These are phyloP conservation scores for Brettanomyces custersianus DNA, from an alignment of 805 yeast genomes.

Conservation along the genomic window DNA sequence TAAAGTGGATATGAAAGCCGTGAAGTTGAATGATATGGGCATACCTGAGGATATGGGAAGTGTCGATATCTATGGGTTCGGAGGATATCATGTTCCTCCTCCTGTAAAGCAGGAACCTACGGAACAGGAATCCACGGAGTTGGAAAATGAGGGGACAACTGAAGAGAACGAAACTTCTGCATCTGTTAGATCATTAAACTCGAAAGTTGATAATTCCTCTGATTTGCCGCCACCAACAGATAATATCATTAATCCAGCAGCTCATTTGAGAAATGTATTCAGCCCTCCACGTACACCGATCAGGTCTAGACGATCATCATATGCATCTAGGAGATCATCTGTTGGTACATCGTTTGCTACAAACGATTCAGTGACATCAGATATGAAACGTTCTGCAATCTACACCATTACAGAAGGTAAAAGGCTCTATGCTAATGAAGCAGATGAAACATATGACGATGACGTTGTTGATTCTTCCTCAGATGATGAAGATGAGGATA, in stretches of 20 bases:
- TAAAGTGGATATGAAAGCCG: too few species aligned
- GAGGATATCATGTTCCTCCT: conserved; percentile 23
- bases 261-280: conserved; percentile 19
- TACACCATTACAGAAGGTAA: conserved; percentile 18
- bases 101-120: conserved; percentile 3
- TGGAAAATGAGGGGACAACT: background rate
- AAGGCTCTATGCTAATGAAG: conserved; percentile 20
- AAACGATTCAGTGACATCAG: conserved; percentile 5
- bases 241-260: conserved; percentile 13
- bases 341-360: background rate
- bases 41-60: conserved; percentile 10
- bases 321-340: background rate
- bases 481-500: conserved; percentile 43
- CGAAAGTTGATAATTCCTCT: background rate
- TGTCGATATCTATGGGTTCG: conserved; percentile 23
- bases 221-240: conserved; percentile 12
- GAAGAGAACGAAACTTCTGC: conserved; percentile 2
- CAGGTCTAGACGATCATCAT: background rate
- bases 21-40: conserved; percentile 4
- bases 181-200: conserved; percentile 1
- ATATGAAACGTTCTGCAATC: conserved; percentile 13
- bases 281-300: conserved; percentile 18
- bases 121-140: background rate
- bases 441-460: conserved; percentile 23
- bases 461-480: conserved; percentile 20